Conservation (phyloP, 768 basidiomycete species). For the Clitopilus passeckerianus region DNA sequence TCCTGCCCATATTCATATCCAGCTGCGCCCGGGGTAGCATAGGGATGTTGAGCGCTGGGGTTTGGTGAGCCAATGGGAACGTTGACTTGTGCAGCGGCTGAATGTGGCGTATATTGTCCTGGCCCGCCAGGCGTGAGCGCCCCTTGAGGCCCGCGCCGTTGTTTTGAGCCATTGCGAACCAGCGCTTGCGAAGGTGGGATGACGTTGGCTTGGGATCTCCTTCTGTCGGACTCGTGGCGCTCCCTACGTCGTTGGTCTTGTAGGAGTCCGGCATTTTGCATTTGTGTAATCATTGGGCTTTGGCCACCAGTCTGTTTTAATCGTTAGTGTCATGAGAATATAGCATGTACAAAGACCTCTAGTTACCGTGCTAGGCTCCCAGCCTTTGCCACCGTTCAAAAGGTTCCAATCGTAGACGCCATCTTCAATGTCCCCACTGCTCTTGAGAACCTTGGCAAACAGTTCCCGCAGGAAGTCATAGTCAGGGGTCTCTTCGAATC, state of each 20-base stretch:
- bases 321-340: slow-evolving; percentile 2
- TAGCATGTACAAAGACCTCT: neutral
- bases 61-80: slow-evolving; percentile 58
- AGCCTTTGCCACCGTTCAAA: slow-evolving; percentile 92
- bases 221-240: slow-evolving; percentile 55
- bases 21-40: slow-evolving; percentile 53
- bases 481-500: slow-evolving; percentile 98
- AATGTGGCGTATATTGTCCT: slow-evolving; percentile 65
- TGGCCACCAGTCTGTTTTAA: slow-evolving; percentile 39
- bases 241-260: slow-evolving; percentile 57
- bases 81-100: slow-evolving; percentile 70
- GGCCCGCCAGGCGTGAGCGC: slow-evolving; percentile 54
- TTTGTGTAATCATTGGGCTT: slow-evolving; percentile 60
- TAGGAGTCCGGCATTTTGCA: slow-evolving; percentile 47
- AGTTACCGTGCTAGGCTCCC: slow-evolving; percentile 80
- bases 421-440: slow-evolving; percentile 86
- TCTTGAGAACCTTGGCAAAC: slow-evolving; percentile 92
- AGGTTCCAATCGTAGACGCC: slow-evolving; percentile 96
- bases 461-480: slow-evolving; percentile 97
- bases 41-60: slow-evolving; percentile 57
- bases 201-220: slow-evolving; percentile 55
- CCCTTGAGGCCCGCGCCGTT: slow-evolving; percentile 52
- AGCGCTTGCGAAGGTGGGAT: slow-evolving; percentile 75
- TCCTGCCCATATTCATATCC: slow-evolving; percentile 69
- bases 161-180: slow-evolving; percentile 72